Percentiles rank a stretch among this genome's conserved stretches.
These are phyloP conservation scores for Chalciporus pseudorubinellus DNA, from an alignment of 768 basidiomycete genomes.

Conservation along the genomic window DNA sequence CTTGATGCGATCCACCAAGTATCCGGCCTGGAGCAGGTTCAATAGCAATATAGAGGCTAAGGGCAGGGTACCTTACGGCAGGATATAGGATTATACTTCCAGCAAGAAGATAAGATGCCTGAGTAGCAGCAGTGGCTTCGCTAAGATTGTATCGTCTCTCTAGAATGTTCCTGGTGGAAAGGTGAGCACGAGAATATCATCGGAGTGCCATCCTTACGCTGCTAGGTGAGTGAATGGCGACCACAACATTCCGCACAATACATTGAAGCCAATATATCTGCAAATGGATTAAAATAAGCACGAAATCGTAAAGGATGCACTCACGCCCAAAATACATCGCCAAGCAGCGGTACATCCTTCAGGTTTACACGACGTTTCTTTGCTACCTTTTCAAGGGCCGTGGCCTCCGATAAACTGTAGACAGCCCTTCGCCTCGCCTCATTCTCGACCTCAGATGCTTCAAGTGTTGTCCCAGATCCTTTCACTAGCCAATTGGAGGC, in stretches of 20 bases:
- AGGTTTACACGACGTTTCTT: constrained; percentile 62
- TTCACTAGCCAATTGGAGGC: constrained; percentile 63
- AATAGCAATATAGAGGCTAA: not conserved
- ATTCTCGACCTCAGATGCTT: constrained; percentile 57
- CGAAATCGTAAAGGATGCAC: constrained; percentile 19
- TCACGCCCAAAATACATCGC: constrained; percentile 79
- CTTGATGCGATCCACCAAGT: constrained; percentile 58
- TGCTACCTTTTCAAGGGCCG: constrained; percentile 63
- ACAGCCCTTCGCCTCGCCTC: constrained; percentile 49
- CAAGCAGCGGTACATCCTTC: constrained; percentile 59
- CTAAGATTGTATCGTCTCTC: constrained; percentile 61
- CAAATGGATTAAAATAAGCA: constrained; percentile 4
- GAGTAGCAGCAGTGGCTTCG: constrained; percentile 58
- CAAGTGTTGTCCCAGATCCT: constrained; percentile 59
- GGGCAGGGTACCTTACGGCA: constrained; percentile 41
- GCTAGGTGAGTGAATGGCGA: constrained; percentile 75
- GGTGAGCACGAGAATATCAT: constrained; percentile 3
- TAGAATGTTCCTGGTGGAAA: constrained; percentile 58
- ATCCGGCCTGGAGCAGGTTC: constrained; percentile 50
- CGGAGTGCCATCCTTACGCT: constrained; percentile 45
- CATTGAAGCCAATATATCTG: constrained; percentile 73
- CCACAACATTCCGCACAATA: constrained; percentile 77
- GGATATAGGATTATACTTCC: constrained; percentile 73
- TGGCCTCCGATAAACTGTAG: constrained; percentile 52
- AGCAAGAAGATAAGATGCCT: constrained; percentile 69